A percentile compares a stretch with the other conserved stretches of the same genome.
Conservation (phyloP, 768 basidiomycete genomes). For the Amanita phalloides region DNA sequence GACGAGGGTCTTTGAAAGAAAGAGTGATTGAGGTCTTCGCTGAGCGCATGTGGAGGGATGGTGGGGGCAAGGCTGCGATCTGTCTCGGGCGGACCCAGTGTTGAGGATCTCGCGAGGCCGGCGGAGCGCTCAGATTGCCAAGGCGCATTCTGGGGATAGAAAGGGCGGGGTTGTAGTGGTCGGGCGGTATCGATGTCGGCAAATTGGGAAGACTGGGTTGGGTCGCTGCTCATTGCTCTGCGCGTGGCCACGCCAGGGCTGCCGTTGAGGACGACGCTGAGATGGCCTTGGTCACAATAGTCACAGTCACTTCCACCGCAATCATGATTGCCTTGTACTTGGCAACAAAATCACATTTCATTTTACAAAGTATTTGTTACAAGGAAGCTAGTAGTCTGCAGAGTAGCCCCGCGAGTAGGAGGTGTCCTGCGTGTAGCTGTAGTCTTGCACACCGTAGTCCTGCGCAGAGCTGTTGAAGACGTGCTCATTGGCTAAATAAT, state of each 20-base stretch:
- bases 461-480: not conserved
- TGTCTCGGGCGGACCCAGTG: constrained; percentile 43
- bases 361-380: not conserved
- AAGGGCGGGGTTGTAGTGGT: constrained; percentile 10
- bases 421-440: not conserved
- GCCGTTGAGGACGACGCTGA: not conserved
- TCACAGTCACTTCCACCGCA: not conserved
- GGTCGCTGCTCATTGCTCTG: constrained; percentile 1
- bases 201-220: constrained; percentile 11
- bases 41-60: constrained; percentile 41
- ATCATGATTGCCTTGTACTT: no score
- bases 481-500: not conserved
- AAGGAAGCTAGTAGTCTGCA: no score
- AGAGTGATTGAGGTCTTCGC: constrained; percentile 63
- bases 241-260: constrained; percentile 2
- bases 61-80: constrained; percentile 34
- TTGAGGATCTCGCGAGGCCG: constrained; percentile 56
- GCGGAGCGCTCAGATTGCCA: constrained; percentile 40
- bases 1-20: constrained; percentile 7
- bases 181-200: constrained; percentile 17
- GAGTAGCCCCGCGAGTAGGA: not conserved
- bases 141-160: constrained; percentile 16
- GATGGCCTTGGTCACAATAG: not conserved
- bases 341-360: not conserved
- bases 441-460: not conserved